Base-by-base conservation (phyloP, 2,329 filamentous ascomycete genomes). In the Mariannaea sp. region DNA sequence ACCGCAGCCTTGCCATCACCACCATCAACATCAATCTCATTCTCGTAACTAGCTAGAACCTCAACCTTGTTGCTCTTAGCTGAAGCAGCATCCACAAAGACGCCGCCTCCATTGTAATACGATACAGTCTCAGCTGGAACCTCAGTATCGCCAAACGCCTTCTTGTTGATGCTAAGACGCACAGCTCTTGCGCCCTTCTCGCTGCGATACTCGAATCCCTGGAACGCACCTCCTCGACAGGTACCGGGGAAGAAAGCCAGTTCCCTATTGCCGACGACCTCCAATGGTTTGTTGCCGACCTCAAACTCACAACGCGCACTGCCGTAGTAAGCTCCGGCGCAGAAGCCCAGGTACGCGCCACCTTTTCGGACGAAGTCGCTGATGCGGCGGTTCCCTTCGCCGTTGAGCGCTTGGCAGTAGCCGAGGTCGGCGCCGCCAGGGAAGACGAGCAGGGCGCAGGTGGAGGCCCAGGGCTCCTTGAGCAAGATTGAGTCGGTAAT, bases 101-200 rank as follows among this genome's bases (percentile, higher is more conserved):
- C 85, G 3, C 94, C 92, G 1, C 94, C 94, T 1, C 94, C 94
- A 64, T 99, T 99, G 71, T 93, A 97, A 69, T 99, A 99, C 12
- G 85, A 87, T 47, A 80, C 77, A 55, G 96, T 90, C 1, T 78
- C 76, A 1, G 84, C 80, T 0, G 86, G 82, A 1, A 88, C 69
- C 3, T 75, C 73, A n/a, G n/a, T n/a, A 0, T 77, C 80, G 0
- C 74, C 71, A 55, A 95, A 83, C 0, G 78, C 76, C 2, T 77
- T 78, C 58, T 83, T 84, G 10, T 82, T 76, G 10, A 94, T 84
- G 46, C 78, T 80, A 39, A 97, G 63, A 52, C 81, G 79, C 1
- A 85, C 85, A 2, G 90, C 90, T 62, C 84, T 82, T 1, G 94
- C 90, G 1, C 94, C 94, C 39, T 77, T 84, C 74, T 99, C 94